phyloP scores from a whole-genome alignment of 2,329 filamentous ascomycete genomes.

The Trichoderma asperellum region DNA sequence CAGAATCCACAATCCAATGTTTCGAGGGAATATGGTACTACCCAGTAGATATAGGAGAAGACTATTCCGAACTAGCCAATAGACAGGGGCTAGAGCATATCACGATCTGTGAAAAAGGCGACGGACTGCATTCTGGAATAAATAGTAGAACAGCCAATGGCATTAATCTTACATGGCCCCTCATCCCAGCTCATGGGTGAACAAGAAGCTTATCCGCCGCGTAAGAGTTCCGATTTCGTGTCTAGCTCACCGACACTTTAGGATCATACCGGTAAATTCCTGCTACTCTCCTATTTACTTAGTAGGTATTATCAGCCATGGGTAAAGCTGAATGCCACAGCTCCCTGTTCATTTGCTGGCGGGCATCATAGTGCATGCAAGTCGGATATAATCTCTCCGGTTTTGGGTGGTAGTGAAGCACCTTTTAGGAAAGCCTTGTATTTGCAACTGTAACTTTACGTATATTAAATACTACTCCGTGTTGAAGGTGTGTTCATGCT shows the following conservation, averaged over 20 bases:
- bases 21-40: not conserved
- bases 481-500: not conserved
- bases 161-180: not conserved
- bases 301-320: not conserved
- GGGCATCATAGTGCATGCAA: not conserved
- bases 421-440: not conserved
- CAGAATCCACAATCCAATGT: not conserved
- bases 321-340: not conserved
- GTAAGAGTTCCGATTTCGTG: not conserved
- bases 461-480: not conserved
- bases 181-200: not conserved
- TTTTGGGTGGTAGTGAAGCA: not conserved
- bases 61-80: not conserved
- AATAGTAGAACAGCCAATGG: not conserved
- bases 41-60: not conserved
- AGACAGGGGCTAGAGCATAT: not conserved
- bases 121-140: not conserved
- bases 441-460: not conserved
- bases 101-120: not conserved
- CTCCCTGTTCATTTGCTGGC: not conserved
- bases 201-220: not conserved
- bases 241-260: constrained; percentile 17
- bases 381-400: not conserved
- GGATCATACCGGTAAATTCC: not conserved
- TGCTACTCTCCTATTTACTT: not conserved